Base-by-base conservation (phyloP, 2,329 filamentous ascomycete species). In the Escovopsis weberi region DNA sequence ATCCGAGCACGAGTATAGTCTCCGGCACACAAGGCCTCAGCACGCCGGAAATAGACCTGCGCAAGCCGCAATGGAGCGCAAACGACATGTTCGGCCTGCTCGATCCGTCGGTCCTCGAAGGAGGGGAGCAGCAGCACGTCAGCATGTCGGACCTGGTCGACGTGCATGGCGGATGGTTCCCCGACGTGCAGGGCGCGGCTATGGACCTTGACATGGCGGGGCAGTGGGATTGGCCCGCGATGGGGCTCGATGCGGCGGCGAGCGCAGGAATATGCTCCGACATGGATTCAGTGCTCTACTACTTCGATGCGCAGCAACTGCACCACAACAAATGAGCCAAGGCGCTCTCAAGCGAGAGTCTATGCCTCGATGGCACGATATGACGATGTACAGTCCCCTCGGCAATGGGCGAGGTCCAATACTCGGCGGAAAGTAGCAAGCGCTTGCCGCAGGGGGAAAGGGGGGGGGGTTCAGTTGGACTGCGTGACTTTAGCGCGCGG, bases 211-310 rank as follows among this genome's bases (percentile, higher is more conserved):
- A 59, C 44, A 47, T 50, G 45, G 47, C 55, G 10, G 43, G 47
- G 26, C 55, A 56, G 28, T 59, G 55, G 55, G 47, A 51, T 40
- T 59, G 56, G 57, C 45, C 52, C 2, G 48, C 50, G n/a, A 41
- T 49, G 10, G 48, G 45, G 40, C 39, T 48, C 11, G 35, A 37
- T 32, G 36, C 37, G 6, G 39, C 40, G 6, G 39, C 40, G 23
- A 44, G 43, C 37, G 44, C 43, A 19, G 43, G 43, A 23, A 42
- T 43, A 15, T 43, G 44, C 8, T 46, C 45, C 23, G 48, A 53
- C 40, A 45, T 52, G 48, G 48, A 53, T 35, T 46, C 48, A 15
- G 41, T 51, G 28, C 45, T 52, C 35, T 51, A 47, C 3, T 52
- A 57, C 40, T 54, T 58, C 32, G 47, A 48, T 33, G 34, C 39